A percentile compares a stretch with the other conserved stretches of the same genome.
Evolutionary conservation across 108 stramenopile species (phyloP).

Genomic region (Fistulifera pelliculosa): DNA sequence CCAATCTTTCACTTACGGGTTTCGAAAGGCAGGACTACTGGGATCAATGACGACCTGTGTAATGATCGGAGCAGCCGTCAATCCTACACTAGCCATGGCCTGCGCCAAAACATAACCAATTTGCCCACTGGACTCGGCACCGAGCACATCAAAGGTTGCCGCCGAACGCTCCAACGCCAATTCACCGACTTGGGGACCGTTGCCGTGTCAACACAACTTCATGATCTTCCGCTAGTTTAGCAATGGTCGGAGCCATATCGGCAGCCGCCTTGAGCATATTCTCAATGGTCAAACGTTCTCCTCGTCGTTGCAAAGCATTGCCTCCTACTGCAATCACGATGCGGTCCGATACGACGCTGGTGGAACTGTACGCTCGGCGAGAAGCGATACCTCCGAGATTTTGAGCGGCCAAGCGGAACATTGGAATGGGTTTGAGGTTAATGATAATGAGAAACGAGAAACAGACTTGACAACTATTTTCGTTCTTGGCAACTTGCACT

Average conservation of each 20-base stretch:
- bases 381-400: not conserved
- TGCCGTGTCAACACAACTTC: conserved; percentile 70
- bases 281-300: conserved; percentile 76
- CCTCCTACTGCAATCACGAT: conserved; percentile 76
- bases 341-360: conserved; percentile 13
- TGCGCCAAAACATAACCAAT: conserved; percentile 78
- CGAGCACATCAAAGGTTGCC: conserved; percentile 32
- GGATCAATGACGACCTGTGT: conserved; percentile 73
- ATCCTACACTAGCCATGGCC: conserved; percentile 44
- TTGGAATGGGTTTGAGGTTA: no score
- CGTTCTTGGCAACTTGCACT: no score
- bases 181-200: conserved; percentile 81
- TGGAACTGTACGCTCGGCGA: not conserved
- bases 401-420: no score
- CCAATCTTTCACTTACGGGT: conserved; percentile 22
- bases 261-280: conserved; percentile 82
- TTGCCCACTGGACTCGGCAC: conserved; percentile 78
- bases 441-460: no score
- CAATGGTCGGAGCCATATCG: conserved; percentile 70
- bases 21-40: conserved; percentile 53
- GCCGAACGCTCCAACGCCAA: conserved; percentile 66
- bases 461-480: no score
- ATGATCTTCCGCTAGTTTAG: conserved; percentile 39
- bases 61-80: conserved; percentile 48
- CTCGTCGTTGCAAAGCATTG: conserved; percentile 79